phyloP scores from a whole-genome alignment of 163 green algal species.

The Picocystis sp. region DNA sequence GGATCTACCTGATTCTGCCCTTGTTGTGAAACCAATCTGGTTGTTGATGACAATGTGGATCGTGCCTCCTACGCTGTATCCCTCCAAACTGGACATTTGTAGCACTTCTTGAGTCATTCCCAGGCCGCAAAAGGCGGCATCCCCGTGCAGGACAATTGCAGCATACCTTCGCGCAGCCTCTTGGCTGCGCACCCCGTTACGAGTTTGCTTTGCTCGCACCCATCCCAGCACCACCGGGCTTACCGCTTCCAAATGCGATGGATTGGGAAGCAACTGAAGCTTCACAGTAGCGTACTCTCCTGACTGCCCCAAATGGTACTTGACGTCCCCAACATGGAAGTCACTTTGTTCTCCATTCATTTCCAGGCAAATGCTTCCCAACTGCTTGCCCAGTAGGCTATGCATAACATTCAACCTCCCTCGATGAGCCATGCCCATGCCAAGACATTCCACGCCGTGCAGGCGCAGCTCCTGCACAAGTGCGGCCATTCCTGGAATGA shows the following conservation, averaged over 20 bases:
- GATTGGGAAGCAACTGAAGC: slow-evolving; percentile 53
- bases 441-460: slow-evolving; percentile 12
- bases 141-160: slow-evolving; percentile 44
- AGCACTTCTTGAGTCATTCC: slow-evolving; percentile 46
- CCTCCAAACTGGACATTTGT: slow-evolving; percentile 40
- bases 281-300: slow-evolving; percentile 1
- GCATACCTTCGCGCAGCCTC: slow-evolving; percentile 20
- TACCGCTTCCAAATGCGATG: slow-evolving; percentile 54
- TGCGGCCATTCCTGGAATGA: slow-evolving; percentile 23
- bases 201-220: slow-evolving; percentile 40
- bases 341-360: slow-evolving; percentile 35
- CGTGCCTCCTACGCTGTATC: slow-evolving; percentile 50
- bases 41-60: slow-evolving; percentile 77
- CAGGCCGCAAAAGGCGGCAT: slow-evolving; percentile 53
- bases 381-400: slow-evolving; percentile 52
- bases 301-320: slow-evolving; percentile 50
- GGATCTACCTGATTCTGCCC: slow-evolving; percentile 34
- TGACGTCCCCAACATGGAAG: slow-evolving; percentile 56
- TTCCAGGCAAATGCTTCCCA: slow-evolving; percentile 42
- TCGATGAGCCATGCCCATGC: slow-evolving; percentile 30
- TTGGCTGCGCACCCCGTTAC: neutral
- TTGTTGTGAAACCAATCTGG: slow-evolving; percentile 63
- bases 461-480: slow-evolving; percentile 12
- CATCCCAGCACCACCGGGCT: slow-evolving; percentile 53
- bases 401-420: slow-evolving; percentile 58